A percentile compares a stretch with the other conserved stretches of the same genome.
These are phyloP conservation scores for Syzygium aqueum DNA, from an alignment of 345 rosid species.

Conservation along the genomic window DNA sequence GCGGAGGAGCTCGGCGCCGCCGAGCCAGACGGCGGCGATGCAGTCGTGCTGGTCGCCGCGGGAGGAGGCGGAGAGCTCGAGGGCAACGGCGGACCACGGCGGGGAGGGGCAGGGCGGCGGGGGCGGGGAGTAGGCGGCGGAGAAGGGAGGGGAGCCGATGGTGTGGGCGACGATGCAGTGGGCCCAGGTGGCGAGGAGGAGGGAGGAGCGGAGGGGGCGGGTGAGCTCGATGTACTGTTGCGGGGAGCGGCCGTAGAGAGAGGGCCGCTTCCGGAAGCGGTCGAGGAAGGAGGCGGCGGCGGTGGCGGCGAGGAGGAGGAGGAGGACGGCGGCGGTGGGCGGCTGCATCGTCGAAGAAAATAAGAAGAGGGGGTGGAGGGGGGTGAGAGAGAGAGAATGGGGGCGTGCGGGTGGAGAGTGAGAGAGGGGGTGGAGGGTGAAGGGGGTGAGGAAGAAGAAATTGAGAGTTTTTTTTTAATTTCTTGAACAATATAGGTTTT, in stretches of 20 bases:
- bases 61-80: slow-evolving; percentile 41
- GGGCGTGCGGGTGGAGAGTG: no score
- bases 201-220: slow-evolving; percentile 47
- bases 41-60: slow-evolving; percentile 73
- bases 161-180: slow-evolving; percentile 59
- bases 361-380: no score
- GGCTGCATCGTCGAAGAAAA: not conserved
- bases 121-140: slow-evolving; percentile 35
- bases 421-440: no score
- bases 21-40: slow-evolving; percentile 72
- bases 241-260: slow-evolving; percentile 1
- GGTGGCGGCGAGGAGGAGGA: not conserved
- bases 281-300: not conserved
- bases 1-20: no score
- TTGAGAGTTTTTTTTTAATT: no score
- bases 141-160: slow-evolving; percentile 51
- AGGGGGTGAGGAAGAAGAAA: no score
- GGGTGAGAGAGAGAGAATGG: no score
- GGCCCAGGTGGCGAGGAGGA: slow-evolving; percentile 45
- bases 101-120: slow-evolving; percentile 24
- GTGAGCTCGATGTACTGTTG: slow-evolving; percentile 46
- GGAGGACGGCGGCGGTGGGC: not conserved
- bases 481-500: no score
- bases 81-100: slow-evolving; percentile 61
- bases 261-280: not conserved